Conservation (phyloP, 148 eudicot genomes). For the Euryodendron excelsum region DNA sequence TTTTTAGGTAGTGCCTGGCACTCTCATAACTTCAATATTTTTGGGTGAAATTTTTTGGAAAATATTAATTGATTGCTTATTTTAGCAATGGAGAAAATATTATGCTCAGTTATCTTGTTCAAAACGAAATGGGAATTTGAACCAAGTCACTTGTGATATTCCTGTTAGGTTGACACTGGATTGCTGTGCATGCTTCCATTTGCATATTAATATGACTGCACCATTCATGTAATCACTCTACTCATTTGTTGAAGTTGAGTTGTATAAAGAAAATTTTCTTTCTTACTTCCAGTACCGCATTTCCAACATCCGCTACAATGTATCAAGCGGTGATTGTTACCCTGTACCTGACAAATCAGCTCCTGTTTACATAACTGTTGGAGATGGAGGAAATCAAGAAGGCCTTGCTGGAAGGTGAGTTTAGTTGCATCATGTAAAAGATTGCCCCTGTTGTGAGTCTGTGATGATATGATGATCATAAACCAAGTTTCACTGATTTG, state of each 20-base stretch:
- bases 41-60: neutral
- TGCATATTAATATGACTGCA: neutral
- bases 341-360: slow-evolving; percentile 74
- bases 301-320: slow-evolving; percentile 67
- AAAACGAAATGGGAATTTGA: neutral
- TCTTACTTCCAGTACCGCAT: slow-evolving; percentile 63
- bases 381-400: slow-evolving; percentile 98
- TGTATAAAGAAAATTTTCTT: neutral
- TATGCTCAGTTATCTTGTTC: neutral
- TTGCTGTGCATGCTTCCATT: neutral
- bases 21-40: neutral
- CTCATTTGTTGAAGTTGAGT: neutral
- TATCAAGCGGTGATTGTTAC: slow-evolving; percentile 48
- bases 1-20: neutral
- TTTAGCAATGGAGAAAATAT: neutral
- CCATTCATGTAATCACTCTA: neutral
- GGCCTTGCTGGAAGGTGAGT: slow-evolving; percentile 82
- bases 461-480: too few relatives aligned
- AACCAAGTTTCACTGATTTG: neutral
- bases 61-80: neutral
- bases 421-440: neutral
- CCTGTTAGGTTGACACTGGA: neutral
- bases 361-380: slow-evolving; percentile 86
- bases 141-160: neutral
- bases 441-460: neutral